These are phyloP conservation scores for Rhodotorula sp. DNA, from an alignment of 1,284 basidiomycete genomes.

Conservation along the genomic window DNA sequence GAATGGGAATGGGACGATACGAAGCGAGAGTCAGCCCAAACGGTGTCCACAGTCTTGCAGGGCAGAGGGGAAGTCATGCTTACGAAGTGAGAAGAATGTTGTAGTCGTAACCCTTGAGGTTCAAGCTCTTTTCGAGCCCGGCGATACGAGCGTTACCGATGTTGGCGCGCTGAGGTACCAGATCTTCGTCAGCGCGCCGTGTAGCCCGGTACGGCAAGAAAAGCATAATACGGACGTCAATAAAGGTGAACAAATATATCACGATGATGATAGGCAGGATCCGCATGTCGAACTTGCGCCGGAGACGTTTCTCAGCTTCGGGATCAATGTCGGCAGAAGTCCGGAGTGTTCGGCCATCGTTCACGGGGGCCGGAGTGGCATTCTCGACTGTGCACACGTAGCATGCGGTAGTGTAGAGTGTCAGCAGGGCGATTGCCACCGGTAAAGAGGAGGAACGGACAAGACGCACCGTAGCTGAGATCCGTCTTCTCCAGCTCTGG, in stretches of 20 bases:
- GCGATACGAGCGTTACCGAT: slow-evolving; percentile 60
- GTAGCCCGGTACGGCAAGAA: slow-evolving; percentile 4
- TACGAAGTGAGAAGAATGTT: slow-evolving; percentile 53
- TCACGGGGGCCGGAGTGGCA: not conserved
- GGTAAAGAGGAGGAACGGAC: not conserved
- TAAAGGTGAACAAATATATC: slow-evolving; percentile 40
- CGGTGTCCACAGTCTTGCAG: too few species aligned
- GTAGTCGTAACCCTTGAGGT: slow-evolving; percentile 59
- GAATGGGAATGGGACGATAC: too few species aligned
- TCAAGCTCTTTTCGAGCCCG: slow-evolving; percentile 58
- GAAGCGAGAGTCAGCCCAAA: too few species aligned
- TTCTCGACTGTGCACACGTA: not conserved
- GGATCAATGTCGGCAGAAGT: slow-evolving; percentile 45
- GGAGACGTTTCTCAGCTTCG: slow-evolving; percentile 20
- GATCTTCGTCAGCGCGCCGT: slow-evolving; percentile 18
- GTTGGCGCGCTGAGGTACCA: slow-evolving; percentile 13
- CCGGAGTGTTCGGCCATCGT: not conserved
- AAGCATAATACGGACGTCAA: slow-evolving; percentile 13
- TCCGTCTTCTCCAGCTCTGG: too few species aligned
- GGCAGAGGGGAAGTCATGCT: not conserved
- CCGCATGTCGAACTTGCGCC: slow-evolving; percentile 43
- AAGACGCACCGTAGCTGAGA: too few species aligned
- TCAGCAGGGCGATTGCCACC: not conserved
- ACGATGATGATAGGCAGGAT: slow-evolving; percentile 32
- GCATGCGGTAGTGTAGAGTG: not conserved